phyloP scores from a whole-genome alignment of 73 alveolate species.

The Uronychia binucleata region DNA sequence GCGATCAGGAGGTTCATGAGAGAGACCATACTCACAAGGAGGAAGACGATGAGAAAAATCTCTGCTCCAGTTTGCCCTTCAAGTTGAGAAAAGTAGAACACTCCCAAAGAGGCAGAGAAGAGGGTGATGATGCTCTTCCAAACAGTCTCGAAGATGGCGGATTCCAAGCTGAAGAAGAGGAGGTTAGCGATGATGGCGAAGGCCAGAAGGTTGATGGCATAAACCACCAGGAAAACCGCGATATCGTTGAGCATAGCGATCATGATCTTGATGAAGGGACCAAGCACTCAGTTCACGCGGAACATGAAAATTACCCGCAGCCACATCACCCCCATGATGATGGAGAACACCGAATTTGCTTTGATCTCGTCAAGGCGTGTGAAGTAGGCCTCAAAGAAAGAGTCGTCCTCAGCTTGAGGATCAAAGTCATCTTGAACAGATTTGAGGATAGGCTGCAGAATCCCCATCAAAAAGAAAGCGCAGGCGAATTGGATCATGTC shows the following conservation, averaged over 20 bases:
- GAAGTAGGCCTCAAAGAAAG: background rate
- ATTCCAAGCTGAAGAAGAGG: background rate
- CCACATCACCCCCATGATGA: conserved; percentile 2
- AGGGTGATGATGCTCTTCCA: conserved; percentile 5
- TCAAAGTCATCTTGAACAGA: background rate
- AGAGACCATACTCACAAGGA: background rate
- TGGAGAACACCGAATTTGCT: background rate
- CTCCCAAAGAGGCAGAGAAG: conserved; percentile 13
- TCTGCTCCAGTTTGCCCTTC: background rate
- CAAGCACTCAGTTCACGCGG: background rate
- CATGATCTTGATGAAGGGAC: conserved; percentile 14
- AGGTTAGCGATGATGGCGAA: conserved; percentile 11
- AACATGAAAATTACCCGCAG: background rate
- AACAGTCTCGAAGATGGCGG: background rate
- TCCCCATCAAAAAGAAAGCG: background rate
- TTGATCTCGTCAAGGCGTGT: background rate
- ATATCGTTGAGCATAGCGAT: background rate
- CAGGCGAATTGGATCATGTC: background rate
- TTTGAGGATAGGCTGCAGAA: background rate
- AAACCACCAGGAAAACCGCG: background rate
- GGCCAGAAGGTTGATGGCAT: background rate
- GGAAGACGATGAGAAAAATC: background rate
- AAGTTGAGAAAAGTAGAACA: background rate
- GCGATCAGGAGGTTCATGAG: conserved; percentile 4
- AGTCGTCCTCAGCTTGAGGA: background rate